Conservation (phyloP, 257 asterid genomes). For the Leptodermis oblonga region DNA sequence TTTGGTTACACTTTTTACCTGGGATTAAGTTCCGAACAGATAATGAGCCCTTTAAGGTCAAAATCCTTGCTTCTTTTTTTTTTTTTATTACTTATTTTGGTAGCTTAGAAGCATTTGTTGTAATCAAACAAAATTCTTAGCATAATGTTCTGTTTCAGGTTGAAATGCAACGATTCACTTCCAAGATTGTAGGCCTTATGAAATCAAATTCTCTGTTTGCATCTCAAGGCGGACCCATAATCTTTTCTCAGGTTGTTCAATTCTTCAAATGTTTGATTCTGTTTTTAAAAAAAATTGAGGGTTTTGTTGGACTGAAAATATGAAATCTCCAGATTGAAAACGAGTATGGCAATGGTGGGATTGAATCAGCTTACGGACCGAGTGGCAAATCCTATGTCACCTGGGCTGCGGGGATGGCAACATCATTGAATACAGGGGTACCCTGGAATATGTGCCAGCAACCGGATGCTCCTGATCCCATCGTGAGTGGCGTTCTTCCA, state of each 20-base stretch:
- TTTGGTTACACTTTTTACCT: constrained; percentile 89
- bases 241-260: constrained; percentile 71
- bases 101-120: neutral
- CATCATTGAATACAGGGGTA: constrained; percentile 70
- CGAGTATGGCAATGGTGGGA: constrained; percentile 67
- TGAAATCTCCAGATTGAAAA: constrained; percentile 64
- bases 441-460: constrained; percentile 99
- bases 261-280: neutral
- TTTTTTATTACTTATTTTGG: neutral
- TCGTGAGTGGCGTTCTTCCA: constrained; percentile 38
- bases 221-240: constrained; percentile 89
- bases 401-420: constrained; percentile 94
- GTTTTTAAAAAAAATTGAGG: neutral
- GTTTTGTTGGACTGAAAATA: neutral
- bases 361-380: constrained; percentile 49
- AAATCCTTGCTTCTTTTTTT: neutral
- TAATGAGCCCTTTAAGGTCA: constrained; percentile 76
- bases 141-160: constrained; percentile 27
- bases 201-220: constrained; percentile 76
- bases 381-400: constrained; percentile 63
- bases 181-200: constrained; percentile 83
- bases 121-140: neutral
- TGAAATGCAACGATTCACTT: constrained; percentile 84
- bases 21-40: constrained; percentile 73
- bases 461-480: constrained; percentile 78